Evolutionary conservation across 1,139 yeast genomes (phyloP), one percentile per base, ranked within the genome.

Genomic region (Geotrichum carabidarum): DNA sequence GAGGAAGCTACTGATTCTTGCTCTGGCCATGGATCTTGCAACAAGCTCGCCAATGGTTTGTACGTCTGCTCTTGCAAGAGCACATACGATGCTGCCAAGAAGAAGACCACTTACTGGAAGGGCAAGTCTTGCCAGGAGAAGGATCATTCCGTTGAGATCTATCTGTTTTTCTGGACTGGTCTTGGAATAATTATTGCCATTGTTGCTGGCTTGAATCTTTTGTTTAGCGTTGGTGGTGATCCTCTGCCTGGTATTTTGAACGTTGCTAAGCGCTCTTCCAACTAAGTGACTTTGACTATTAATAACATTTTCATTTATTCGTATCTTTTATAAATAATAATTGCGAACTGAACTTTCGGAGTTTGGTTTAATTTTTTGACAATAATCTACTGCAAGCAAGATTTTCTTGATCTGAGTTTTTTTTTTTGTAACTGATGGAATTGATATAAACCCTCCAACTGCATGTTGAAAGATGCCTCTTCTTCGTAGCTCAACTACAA

Each of bases 211-310:
- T 69, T 83, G 56, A 76, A 79, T 62, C 74, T 84, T 57, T 70
- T 84, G 69, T 68, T 70, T 56, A 67, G 75, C 44, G 73, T 82
- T 53, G 90, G 87, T 31, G 68, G 70, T 58, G 83, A 82, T 61
- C 79, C 83, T 47, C 75, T 84, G 58, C 89, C 90, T 27, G 88
- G 88, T 34, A 83, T 83, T 44, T 77, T 84, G 63, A 80, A 79
- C 58, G 83, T 84, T 48, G 81, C 83, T 46, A 77, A 76, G 59
- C 56, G 52, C 30, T 48, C 56, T 9, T 37, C 46, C n/a, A 31
- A 36, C 35, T 41, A 44, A 32, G 11, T 32, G 3, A 31, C n/a
- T 15, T n/a, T 43, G n/a, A 8, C 42, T 8, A 38, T 12, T 38
- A 14, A 22, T 22, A 22, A 22, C 27, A 22, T 22, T 22, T 5